Conservation (phyloP, 345 rosid genomes). For the Salix exigua region DNA sequence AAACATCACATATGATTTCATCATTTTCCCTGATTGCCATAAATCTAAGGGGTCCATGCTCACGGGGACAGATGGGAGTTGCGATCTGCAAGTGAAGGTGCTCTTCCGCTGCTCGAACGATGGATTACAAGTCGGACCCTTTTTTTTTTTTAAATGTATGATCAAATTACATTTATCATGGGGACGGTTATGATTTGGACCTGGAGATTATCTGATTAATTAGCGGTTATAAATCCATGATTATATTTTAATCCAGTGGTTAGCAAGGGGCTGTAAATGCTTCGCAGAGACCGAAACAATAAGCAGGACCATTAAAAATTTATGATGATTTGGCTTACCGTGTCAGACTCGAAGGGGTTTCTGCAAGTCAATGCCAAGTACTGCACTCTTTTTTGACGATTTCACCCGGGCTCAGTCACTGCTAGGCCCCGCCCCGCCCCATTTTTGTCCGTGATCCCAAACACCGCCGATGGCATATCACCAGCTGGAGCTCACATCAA, state of each 20-base stretch:
- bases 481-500: slow-evolving; percentile 3
- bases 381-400: slow-evolving; percentile 26
- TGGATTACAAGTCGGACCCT: too few relatives aligned
- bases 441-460: slow-evolving; percentile 27
- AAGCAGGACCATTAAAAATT: neutral
- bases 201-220: neutral
- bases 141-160: too few relatives aligned
- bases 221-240: neutral
- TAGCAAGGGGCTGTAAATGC: too few relatives aligned
- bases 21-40: too few relatives aligned
- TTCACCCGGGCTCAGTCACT: slow-evolving; percentile 7
- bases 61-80: neutral
- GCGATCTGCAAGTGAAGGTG: neutral
- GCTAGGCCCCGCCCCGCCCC: slow-evolving; percentile 14
- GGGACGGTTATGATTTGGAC: neutral
- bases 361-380: slow-evolving; percentile 32
- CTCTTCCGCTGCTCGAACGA: too few relatives aligned
- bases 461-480: slow-evolving; percentile 24
- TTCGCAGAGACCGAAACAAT: too few relatives aligned
- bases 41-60: neutral
- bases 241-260: neutral
- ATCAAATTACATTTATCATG: too few relatives aligned
- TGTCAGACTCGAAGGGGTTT: slow-evolving; percentile 7
- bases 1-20: neutral
- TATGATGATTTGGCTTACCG: neutral